A percentile compares a stretch with the other conserved stretches of the same genome.
Evolutionary conservation across 1,284 basidiomycete genomes (phyloP).

Genomic region (Cryptococcus neoformans): DNA sequence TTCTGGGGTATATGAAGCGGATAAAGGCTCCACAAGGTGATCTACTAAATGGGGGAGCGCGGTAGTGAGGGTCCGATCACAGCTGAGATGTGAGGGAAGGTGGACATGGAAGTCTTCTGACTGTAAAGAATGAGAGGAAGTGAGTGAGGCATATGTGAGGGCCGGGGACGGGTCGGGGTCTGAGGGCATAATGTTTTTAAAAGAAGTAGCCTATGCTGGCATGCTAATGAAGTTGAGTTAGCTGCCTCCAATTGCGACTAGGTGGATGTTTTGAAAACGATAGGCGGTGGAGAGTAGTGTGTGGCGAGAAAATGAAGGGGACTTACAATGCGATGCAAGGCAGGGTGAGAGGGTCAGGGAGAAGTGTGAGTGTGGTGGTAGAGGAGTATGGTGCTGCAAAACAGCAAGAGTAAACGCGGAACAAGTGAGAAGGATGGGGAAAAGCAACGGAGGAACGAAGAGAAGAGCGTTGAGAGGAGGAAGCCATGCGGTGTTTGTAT

Average conservation of each 20-base stretch:
- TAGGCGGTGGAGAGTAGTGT: no score
- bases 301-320: no score
- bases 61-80: constrained; percentile 27
- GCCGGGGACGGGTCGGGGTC: constrained; percentile 10
- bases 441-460: background rate
- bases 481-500: background rate
- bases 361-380: background rate
- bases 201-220: no score
- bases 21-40: constrained; percentile 39
- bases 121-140: background rate
- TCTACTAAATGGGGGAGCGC: constrained; percentile 33
- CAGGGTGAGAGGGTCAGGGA: background rate
- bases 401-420: background rate
- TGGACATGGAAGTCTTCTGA: background rate
- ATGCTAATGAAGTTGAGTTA: no score
- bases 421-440: background rate
- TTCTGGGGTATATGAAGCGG: constrained; percentile 29
- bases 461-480: background rate
- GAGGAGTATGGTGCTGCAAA: background rate
- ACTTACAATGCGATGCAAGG: no score
- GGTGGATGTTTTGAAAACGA: no score
- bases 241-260: no score
- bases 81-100: constrained; percentile 8
- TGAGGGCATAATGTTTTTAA: background rate
- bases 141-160: constrained; percentile 3